Conservation (phyloP, 1,284 basidiomycete genomes). For the Wallemia mellicola region DNA sequence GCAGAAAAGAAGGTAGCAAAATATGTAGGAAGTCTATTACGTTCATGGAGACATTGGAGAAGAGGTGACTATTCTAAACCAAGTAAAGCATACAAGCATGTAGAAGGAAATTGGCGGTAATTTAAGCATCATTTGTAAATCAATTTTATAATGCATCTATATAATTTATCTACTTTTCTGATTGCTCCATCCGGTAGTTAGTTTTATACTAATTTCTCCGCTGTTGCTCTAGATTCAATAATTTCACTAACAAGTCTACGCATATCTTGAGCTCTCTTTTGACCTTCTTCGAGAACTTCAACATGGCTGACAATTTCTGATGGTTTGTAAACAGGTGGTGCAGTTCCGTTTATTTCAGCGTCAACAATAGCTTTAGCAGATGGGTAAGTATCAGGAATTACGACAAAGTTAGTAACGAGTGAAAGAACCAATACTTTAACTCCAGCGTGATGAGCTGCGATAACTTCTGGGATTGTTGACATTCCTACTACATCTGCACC, state of each 20-base stretch:
- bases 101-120: slow-evolving; percentile 6
- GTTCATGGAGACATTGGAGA: slow-evolving; percentile 4
- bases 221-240: slow-evolving; percentile 17
- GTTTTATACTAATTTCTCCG: not conserved
- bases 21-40: slow-evolving; percentile 6
- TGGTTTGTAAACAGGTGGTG: slow-evolving; percentile 16
- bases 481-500: slow-evolving; percentile 62
- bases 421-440: slow-evolving; percentile 42
- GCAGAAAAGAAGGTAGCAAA: slow-evolving; percentile 6
- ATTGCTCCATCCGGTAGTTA: not conserved
- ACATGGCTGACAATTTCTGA: slow-evolving; percentile 38
- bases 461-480: slow-evolving; percentile 70
- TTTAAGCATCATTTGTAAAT: not conserved
- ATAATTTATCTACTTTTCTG: not conserved
- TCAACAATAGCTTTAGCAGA: slow-evolving; percentile 40
- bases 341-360: slow-evolving; percentile 35
- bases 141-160: not conserved
- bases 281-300: slow-evolving; percentile 42
- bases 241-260: slow-evolving; percentile 31
- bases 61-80: not conserved
- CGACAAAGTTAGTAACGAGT: slow-evolving; percentile 51
- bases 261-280: slow-evolving; percentile 36
- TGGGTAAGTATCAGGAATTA: slow-evolving; percentile 34
- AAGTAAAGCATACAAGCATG: not conserved
- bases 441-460: slow-evolving; percentile 38